Conservation (phyloP, 306 rosid genomes). For the Vachellia pachyceras region DNA sequence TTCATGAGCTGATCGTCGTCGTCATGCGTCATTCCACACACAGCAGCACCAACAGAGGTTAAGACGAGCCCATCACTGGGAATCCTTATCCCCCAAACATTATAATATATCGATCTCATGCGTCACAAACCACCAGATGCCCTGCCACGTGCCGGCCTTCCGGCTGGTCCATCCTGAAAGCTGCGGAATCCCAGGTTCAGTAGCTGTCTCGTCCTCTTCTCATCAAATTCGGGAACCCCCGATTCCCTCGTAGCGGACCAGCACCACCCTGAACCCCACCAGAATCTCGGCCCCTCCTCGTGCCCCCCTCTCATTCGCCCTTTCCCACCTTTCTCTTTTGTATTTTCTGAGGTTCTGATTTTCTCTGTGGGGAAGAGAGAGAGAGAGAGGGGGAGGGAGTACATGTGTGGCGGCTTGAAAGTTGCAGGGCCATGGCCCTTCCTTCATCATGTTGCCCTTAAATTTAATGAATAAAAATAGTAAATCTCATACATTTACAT, state of each 20-base stretch:
- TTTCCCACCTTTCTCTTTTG: constrained; percentile 9
- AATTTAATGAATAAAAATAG: neutral
- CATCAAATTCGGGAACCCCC: constrained; percentile 39
- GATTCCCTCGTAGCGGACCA: constrained; percentile 43
- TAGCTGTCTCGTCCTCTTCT: constrained; percentile 8
- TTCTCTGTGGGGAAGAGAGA: neutral
- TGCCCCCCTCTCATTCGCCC: constrained; percentile 29
- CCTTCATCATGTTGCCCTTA: constrained; percentile 31
- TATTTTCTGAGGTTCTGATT: constrained; percentile 18
- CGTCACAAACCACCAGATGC: too few relatives aligned
- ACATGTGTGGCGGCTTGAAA: neutral
- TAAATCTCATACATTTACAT: neutral
- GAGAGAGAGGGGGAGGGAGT: too few relatives aligned
- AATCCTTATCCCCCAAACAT: too few relatives aligned
- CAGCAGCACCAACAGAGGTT: constrained; percentile 37
- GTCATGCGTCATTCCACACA: constrained; percentile 17
- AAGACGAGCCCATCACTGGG: constrained; percentile 43
- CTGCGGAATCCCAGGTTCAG: constrained; percentile 41
- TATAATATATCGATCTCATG: too few relatives aligned
- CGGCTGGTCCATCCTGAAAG: too few relatives aligned
- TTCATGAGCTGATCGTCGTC: neutral
- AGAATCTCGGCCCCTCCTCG: constrained; percentile 47
- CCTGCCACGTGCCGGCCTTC: too few relatives aligned
- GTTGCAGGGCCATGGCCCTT: neutral
- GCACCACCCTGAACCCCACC: constrained; percentile 17